Percentiles rank a stretch among this genome's conserved stretches.
Conservation (phyloP, 139 green algal species). For the Eudorina sp. region DNA sequence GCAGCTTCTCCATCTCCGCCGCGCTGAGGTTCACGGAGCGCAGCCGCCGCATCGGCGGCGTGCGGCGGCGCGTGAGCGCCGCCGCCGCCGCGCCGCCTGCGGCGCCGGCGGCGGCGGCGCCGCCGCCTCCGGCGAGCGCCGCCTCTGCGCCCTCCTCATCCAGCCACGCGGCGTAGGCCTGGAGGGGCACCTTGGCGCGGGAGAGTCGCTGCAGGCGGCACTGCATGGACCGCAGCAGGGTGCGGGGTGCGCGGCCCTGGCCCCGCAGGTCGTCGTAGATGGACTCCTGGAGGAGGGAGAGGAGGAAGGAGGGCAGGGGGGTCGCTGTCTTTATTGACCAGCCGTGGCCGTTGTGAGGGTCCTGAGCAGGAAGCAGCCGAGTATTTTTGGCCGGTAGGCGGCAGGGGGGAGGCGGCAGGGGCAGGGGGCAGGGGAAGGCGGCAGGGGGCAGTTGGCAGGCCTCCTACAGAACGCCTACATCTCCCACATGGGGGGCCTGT, state of each 20-base stretch:
- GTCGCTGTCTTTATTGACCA: too few species aligned
- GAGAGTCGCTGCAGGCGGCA: slow-evolving; percentile 19
- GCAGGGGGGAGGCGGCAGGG: not conserved
- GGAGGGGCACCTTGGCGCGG: not conserved
- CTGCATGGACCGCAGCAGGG: slow-evolving; percentile 18
- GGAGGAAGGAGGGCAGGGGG: not conserved
- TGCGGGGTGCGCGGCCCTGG: not conserved
- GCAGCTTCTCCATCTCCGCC: not conserved
- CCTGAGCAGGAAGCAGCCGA: too few species aligned
- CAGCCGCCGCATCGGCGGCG: slow-evolving; percentile 26
- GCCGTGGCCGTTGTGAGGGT: too few species aligned
- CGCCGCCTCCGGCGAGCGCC: too few species aligned
- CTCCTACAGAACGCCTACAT: too few species aligned
- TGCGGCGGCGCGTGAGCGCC: slow-evolving; percentile 6
- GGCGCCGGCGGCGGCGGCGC: not conserved
- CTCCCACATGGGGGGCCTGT: too few species aligned
- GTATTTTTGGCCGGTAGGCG: too few species aligned
- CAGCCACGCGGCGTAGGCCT: not conserved
- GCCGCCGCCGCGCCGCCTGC: not conserved
- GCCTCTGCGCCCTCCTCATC: slow-evolving; percentile 5
- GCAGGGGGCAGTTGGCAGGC: too few species aligned
- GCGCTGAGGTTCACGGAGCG: not conserved
- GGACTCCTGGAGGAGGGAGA: not conserved
- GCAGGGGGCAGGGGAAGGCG: not conserved
- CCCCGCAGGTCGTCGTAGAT: slow-evolving; percentile 38